phyloP scores from a whole-genome alignment of 1,284 basidiomycete species.

The Farysia itapuensis region DNA sequence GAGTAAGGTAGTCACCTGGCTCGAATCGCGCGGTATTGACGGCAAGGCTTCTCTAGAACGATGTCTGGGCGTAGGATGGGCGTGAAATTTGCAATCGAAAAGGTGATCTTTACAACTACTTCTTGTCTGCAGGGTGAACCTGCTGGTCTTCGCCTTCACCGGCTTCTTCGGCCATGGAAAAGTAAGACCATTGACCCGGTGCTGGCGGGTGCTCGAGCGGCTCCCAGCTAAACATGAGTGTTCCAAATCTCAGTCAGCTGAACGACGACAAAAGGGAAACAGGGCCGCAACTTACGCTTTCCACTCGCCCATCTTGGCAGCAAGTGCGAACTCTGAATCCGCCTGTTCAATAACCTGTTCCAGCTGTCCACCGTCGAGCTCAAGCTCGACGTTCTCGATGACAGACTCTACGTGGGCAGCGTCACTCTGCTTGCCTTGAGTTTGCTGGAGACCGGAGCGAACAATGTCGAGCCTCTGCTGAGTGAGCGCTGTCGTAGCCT shows the following conservation, averaged over 20 bases:
- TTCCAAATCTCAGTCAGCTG: no score
- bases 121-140: constrained; percentile 14
- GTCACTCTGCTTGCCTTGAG: constrained; percentile 64
- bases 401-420: constrained; percentile 67
- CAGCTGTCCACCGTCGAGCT: constrained; percentile 63
- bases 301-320: constrained; percentile 86
- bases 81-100: background rate
- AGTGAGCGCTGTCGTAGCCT: constrained; percentile 85
- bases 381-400: constrained; percentile 71
- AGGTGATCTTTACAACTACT: no score
- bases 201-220: constrained; percentile 77
- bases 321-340: constrained; percentile 76
- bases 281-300: constrained; percentile 75
- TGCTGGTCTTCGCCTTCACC: constrained; percentile 48
- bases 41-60: constrained; percentile 13
- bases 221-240: no score
- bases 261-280: background rate
- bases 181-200: constrained; percentile 83
- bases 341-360: constrained; percentile 83
- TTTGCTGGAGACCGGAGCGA: constrained; percentile 30
- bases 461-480: constrained; percentile 77
- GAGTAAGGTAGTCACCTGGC: constrained; percentile 22
- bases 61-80: constrained; percentile 14
- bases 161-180: constrained; percentile 60
- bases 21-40: constrained; percentile 12